Conservation (phyloP, 352 stramenopile genomes). For the Phytophthora citrophthora region DNA sequence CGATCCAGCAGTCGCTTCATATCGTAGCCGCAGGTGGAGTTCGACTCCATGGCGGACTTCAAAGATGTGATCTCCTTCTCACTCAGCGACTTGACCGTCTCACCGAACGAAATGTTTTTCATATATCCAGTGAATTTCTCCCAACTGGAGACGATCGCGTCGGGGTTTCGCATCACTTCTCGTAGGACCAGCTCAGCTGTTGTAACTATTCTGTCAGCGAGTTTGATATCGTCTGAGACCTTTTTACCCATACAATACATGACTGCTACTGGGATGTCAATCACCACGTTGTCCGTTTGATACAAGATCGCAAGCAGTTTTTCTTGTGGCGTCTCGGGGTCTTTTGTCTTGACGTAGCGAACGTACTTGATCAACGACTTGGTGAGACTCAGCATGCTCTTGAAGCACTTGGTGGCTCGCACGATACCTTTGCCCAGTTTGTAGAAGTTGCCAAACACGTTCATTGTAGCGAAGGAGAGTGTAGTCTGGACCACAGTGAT, state of each 20-base stretch:
- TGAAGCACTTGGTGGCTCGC: constrained; percentile 32
- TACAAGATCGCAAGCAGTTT: constrained; percentile 39
- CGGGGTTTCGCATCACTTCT: constrained; percentile 35
- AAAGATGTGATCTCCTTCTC: constrained; percentile 20
- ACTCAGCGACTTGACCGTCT: constrained; percentile 19
- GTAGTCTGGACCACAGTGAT: constrained; percentile 11
- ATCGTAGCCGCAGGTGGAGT: constrained; percentile 27
- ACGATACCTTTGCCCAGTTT: constrained; percentile 20
- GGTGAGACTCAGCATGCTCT: constrained; percentile 28
- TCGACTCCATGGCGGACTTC: constrained; percentile 22
- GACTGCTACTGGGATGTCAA: constrained; percentile 46
- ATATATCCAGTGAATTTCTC: constrained; percentile 28
- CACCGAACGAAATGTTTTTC: constrained; percentile 26
- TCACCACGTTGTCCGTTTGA: constrained; percentile 44
- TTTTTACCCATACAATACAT: constrained; percentile 38
- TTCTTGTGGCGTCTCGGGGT: constrained; percentile 38
- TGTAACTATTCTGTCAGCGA: constrained; percentile 35
- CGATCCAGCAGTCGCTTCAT: constrained; percentile 33
- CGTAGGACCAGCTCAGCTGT: constrained; percentile 32
- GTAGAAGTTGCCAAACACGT: constrained; percentile 20
- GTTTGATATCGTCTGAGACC: constrained; percentile 27
- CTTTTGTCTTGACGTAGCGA: constrained; percentile 27
- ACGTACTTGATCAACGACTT: constrained; percentile 39
- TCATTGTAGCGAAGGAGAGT: constrained; percentile 19
- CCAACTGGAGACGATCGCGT: constrained; percentile 32